Evolutionary conservation across 2,329 filamentous ascomycete species (phyloP).

Genomic region (Fusarium sp.): DNA sequence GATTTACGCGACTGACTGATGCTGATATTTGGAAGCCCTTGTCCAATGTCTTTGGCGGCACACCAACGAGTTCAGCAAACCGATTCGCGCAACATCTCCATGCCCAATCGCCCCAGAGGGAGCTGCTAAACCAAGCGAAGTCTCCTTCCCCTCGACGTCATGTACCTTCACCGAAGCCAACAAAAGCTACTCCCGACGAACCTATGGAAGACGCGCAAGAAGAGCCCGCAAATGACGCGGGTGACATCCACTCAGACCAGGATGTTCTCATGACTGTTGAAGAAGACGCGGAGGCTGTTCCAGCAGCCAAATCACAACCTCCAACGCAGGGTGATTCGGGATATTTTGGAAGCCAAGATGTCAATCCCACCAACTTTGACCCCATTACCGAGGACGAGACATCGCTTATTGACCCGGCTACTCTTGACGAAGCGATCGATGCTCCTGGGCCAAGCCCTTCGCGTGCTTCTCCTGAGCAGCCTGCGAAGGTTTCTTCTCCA

Average conservation of each 20-base stretch:
- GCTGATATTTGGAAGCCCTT: slow-evolving; percentile 66
- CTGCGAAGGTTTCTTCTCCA: slow-evolving; percentile 51
- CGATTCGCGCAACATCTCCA: slow-evolving; percentile 66
- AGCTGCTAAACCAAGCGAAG: slow-evolving; percentile 55
- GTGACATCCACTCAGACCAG: slow-evolving; percentile 25
- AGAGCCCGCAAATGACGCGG: slow-evolving; percentile 18
- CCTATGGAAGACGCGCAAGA: slow-evolving; percentile 13
- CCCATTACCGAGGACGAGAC: slow-evolving; percentile 39
- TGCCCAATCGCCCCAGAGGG: slow-evolving; percentile 68
- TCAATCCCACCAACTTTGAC: slow-evolving; percentile 48
- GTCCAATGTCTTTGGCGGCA: slow-evolving; percentile 71
- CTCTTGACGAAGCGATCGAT: slow-evolving; percentile 31
- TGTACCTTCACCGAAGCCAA: slow-evolving; percentile 52
- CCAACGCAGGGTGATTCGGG: slow-evolving; percentile 71
- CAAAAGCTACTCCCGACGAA: slow-evolving; percentile 27
- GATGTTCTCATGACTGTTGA: slow-evolving; percentile 23
- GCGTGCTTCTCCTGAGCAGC: slow-evolving; percentile 25
- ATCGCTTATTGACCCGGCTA: slow-evolving; percentile 39
- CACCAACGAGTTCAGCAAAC: slow-evolving; percentile 68
- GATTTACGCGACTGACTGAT: neutral
- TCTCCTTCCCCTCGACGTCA: slow-evolving; percentile 53
- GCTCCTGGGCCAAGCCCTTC: slow-evolving; percentile 47
- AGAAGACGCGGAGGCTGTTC: slow-evolving; percentile 2
- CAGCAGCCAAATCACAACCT: slow-evolving; percentile 31
- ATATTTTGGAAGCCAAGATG: slow-evolving; percentile 77